Base-by-base conservation (phyloP, 2,329 filamentous ascomycete species). In the Stagonosporopsis vannaccii region DNA sequence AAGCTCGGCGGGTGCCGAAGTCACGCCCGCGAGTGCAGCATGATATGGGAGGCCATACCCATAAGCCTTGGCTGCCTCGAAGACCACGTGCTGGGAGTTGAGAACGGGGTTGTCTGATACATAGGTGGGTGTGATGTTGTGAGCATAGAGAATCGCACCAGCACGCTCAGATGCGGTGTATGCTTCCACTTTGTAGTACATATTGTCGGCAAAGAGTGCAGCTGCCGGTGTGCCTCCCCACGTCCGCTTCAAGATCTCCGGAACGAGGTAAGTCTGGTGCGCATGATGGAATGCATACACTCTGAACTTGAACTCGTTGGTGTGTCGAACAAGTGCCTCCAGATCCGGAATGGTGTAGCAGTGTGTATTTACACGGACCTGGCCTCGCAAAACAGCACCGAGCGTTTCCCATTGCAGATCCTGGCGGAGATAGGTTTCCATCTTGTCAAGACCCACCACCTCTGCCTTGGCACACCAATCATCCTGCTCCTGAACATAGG, bases 331-430 rank as follows among this genome's bases (percentile, higher is more conserved):
- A 69, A 90, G 88, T 28, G 85, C 85, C 72, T 90, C 87, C 7
- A 90, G 77, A 63, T 90, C 88, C 0, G 87, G 82, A 1, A 89
- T 80, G 0, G 86, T 90, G 71, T 90, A 91, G 75, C 88, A 90
- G 64, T 91, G 88, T 0, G 85, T 87, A 75, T 90, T 90, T 60
- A 90, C 81, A 56, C 87, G 82, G 6, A 90, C 86, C 61, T 90
- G 86, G 0, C 87, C 87, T 35, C 88, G 81, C 32, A 90, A 74
- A 3, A 86, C 85, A 0, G 87, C 88, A 6, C 79, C 79, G 2
- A 90, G 75, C 0, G 84, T 82, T 62, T 90, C 87, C 85, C 87
- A 89, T 44, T 82, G 72, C 17, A 90, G 77, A 20, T 88, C 82
- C 64, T 84, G 81, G 0, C 86, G 87, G 2, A 90, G 78, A 63